phyloP scores from a whole-genome alignment of 2,329 filamentous ascomycete genomes.

The Sporothrix curviconia region DNA sequence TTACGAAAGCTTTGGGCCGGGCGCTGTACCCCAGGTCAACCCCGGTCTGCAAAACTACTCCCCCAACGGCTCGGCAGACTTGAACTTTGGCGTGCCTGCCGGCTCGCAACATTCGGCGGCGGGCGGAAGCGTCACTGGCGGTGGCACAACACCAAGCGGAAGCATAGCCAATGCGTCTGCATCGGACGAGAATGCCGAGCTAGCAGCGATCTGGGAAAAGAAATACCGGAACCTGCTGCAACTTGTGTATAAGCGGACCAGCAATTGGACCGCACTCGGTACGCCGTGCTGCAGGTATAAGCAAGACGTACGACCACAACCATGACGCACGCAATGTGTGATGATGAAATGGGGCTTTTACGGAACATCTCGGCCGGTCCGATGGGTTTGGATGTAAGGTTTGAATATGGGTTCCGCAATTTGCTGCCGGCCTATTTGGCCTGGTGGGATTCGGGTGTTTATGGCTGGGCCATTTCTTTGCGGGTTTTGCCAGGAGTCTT shows the following conservation, averaged over 20 bases:
- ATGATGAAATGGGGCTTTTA: background rate
- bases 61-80: background rate
- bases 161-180: background rate
- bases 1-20: background rate
- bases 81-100: constrained; percentile 12
- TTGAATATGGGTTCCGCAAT: too few species aligned
- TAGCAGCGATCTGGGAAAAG: constrained; percentile 42
- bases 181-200: constrained; percentile 13
- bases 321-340: constrained; percentile 1
- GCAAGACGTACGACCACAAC: background rate
- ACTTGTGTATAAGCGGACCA: constrained; percentile 54
- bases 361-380: background rate
- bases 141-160: background rate
- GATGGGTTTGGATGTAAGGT: too few species aligned
- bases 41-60: background rate
- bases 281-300: constrained; percentile 36
- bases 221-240: constrained; percentile 53
- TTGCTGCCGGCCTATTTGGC: too few species aligned
- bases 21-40: background rate
- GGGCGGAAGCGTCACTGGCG: background rate
- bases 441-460: too few species aligned
- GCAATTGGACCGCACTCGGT: constrained; percentile 39
- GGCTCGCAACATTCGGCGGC: background rate
- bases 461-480: too few species aligned
- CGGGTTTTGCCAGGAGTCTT: too few species aligned